Percentiles rank a stretch among this genome's conserved stretches.
Conservation (phyloP, 2,329 filamentous ascomycete genomes). For the Nothopassalora personata region DNA sequence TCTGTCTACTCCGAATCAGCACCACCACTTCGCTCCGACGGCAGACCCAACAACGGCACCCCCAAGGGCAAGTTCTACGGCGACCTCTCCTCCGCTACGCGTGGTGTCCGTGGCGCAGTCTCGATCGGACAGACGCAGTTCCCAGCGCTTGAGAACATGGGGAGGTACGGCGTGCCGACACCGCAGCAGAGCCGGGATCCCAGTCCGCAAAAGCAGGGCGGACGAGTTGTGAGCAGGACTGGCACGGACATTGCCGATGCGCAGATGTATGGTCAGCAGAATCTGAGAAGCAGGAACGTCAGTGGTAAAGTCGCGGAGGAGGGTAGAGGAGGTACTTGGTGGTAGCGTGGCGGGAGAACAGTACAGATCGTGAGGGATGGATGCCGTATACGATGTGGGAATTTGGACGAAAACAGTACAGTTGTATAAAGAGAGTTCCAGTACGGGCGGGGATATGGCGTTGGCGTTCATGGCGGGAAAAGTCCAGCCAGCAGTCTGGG, state of each 20-base stretch:
- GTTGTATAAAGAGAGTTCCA: neutral
- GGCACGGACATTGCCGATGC: conserved; percentile 43
- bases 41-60: conserved; percentile 20
- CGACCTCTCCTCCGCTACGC: conserved; percentile 41
- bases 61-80: conserved; percentile 45
- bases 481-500: neutral
- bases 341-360: neutral
- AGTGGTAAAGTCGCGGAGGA: conserved; percentile 72
- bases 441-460: neutral
- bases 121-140: conserved; percentile 2
- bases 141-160: conserved; percentile 13
- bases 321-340: conserved; percentile 45
- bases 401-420: neutral
- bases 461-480: conserved; percentile 2
- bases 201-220: conserved; percentile 22
- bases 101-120: conserved; percentile 31
- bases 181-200: conserved; percentile 15
- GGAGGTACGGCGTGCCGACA: conserved; percentile 12
- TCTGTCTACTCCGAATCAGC: conserved; percentile 33
- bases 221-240: conserved; percentile 42
- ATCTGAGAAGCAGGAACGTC: conserved; percentile 51
- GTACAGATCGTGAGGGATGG: neutral
- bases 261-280: conserved; percentile 27
- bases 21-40: conserved; percentile 20
- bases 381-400: neutral